These are phyloP conservation scores for Calcarisporium arbuscula DNA, from an alignment of 2,329 filamentous ascomycete species.

Conservation along the genomic window DNA sequence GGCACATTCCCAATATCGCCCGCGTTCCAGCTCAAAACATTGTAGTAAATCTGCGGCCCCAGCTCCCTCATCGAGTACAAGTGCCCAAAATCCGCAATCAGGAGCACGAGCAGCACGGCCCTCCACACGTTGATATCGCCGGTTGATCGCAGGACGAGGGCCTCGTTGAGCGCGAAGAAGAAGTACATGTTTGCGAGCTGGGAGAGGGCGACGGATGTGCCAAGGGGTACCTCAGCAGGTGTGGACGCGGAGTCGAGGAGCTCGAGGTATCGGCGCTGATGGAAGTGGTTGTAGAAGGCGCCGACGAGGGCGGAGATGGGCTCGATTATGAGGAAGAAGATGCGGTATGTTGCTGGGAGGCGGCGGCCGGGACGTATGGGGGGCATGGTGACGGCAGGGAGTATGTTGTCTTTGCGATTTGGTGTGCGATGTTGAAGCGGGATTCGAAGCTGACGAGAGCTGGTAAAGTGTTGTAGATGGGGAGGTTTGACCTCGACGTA, in stretches of 20 bases:
- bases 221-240: slow-evolving; percentile 41
- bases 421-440: too few relatives aligned
- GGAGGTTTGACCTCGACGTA: too few relatives aligned
- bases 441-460: too few relatives aligned
- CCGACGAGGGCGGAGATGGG: slow-evolving; percentile 47
- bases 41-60: slow-evolving; percentile 58
- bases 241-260: slow-evolving; percentile 53
- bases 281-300: slow-evolving; percentile 45
- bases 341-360: slow-evolving; percentile 56
- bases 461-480: too few relatives aligned
- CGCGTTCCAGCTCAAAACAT: slow-evolving; percentile 55
- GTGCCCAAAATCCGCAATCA: slow-evolving; percentile 73
- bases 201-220: slow-evolving; percentile 60
- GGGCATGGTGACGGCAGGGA: slow-evolving; percentile 15
- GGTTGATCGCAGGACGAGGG: slow-evolving; percentile 65
- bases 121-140: slow-evolving; percentile 64
- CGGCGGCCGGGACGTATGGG: slow-evolving; percentile 27
- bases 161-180: slow-evolving; percentile 71
- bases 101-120: slow-evolving; percentile 57
- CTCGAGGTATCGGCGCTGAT: slow-evolving; percentile 51
- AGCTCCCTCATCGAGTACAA: slow-evolving; percentile 58
- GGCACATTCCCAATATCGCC: slow-evolving; percentile 64
- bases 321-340: slow-evolving; percentile 73
- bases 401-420: too few relatives aligned
- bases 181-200: slow-evolving; percentile 77